Percentiles rank a stretch among this genome's conserved stretches.
Evolutionary conservation across 2,329 filamentous ascomycete species (phyloP).

Genomic region (Byssoonygena ceratinophila): DNA sequence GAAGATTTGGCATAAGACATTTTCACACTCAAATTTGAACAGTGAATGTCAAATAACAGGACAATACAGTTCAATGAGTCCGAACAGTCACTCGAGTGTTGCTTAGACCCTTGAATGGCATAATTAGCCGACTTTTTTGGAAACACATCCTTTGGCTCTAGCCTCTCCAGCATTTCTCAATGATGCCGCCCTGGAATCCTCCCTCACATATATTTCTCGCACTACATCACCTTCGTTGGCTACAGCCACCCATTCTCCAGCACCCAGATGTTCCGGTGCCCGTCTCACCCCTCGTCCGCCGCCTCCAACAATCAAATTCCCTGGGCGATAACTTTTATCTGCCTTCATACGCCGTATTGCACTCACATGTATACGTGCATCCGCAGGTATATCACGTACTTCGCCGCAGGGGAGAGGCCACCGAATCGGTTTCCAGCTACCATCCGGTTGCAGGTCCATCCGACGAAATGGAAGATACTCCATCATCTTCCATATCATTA

Average conservation of each 20-base stretch:
- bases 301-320: conserved; percentile 69
- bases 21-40: too few relatives aligned
- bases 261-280: conserved; percentile 53
- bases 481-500: conserved; percentile 65
- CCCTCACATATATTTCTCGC: conserved; percentile 55
- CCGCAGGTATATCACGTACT: conserved; percentile 61
- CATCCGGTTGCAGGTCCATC: conserved; percentile 64
- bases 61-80: too few relatives aligned
- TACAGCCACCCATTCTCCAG: conserved; percentile 61
- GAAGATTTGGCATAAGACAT: too few relatives aligned
- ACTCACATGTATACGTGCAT: conserved; percentile 61
- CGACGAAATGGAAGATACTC: conserved; percentile 70
- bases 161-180: neutral
- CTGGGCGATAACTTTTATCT: conserved; percentile 58
- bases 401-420: conserved; percentile 73
- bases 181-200: conserved; percentile 19
- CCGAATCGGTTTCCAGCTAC: conserved; percentile 66
- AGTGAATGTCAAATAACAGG: too few relatives aligned
- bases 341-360: conserved; percentile 61
- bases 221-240: conserved; percentile 55
- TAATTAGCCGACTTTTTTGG: too few relatives aligned
- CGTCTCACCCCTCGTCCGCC: conserved; percentile 58
- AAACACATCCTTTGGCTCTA: too few relatives aligned
- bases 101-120: too few relatives aligned
- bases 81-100: too few relatives aligned